phyloP scores from a whole-genome alignment of 495 filamentous ascomycete genomes.

The Neurospora sp. region DNA sequence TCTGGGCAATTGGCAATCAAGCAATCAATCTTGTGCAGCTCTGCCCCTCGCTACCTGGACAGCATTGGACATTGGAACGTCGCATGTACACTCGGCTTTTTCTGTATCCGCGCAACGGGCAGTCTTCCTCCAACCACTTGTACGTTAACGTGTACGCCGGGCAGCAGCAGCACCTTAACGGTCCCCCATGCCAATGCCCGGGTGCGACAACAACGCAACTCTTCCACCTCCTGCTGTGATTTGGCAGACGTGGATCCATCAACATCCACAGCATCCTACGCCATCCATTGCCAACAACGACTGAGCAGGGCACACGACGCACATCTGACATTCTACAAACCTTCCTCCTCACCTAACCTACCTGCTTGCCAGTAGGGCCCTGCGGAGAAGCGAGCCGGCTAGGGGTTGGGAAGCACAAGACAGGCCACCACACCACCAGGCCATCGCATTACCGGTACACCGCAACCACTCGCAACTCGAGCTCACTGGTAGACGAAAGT shows the following conservation, averaged over 20 bases:
- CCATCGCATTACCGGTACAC: background rate
- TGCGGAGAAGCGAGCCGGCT: background rate
- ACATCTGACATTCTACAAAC: background rate
- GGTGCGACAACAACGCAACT: background rate
- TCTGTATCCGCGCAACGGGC: background rate
- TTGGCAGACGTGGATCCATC: background rate
- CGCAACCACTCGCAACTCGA: background rate
- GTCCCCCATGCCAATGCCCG: background rate
- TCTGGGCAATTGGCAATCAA: background rate
- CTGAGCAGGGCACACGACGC: background rate
- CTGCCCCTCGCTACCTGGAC: background rate
- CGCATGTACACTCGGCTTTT: background rate
- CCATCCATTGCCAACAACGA: background rate
- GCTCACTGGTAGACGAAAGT: background rate
- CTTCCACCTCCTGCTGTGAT: too few relatives aligned
- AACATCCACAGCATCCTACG: background rate
- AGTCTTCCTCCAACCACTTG: background rate
- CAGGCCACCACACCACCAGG: background rate
- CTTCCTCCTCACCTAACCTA: background rate
- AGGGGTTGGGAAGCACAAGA: background rate
- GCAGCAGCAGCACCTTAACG: background rate
- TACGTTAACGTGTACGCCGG: background rate
- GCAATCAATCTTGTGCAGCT: background rate
- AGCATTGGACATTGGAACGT: background rate
- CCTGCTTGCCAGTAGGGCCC: background rate